Evolutionary conservation across 176 grass and related monocot species (phyloP), one percentile per base, ranked within the genome.

Genomic region (Sorghum bicolor): DNA sequence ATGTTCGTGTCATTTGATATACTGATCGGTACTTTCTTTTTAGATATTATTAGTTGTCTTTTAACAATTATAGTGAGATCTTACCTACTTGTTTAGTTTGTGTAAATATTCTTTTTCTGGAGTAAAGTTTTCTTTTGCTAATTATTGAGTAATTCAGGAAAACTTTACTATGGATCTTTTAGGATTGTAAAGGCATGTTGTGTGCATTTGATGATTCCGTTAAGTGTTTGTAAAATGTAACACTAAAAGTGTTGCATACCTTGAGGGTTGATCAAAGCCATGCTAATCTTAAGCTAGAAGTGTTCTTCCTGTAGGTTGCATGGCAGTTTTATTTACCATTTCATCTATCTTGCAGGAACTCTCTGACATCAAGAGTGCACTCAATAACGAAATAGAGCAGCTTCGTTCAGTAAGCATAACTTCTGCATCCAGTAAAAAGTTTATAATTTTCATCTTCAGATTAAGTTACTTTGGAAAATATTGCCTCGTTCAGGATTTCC

Each of bases 371-470:
- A 99, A 99, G 85, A 83, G 75, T 79, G 81, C 80, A 37, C 89
- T 99, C 41, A 90, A 90, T 76, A 85, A 84, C 44, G 93, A 99
- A 69, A 87, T 99, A 43, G 96, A 94, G 31, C 86, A 92, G 70
- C 87, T 99, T 38, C 91, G 83, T 87, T 78, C 88, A 80, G 96
- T 99, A 92, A 93, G 89, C 15, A 80, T 53, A 40, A 65, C 5
- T 58, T n/a, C 10, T 50, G 66, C 67, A 32, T 80, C 82, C 11
- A 55, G 33, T 6, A 82, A 85, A 32, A 80, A 17, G 2, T 58
- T 16, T 61, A 34, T 41, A 17, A 53, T 72, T 43, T 25, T 22
- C 3, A 64, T 80, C 40, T 64, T 39, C 30, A 26, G 12, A 19
- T 69, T 80, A 52, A 44, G 71, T 77, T 52, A 13, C 11, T 77